Conservation (phyloP, 148 eudicot species). For the Nepenthes mirabilis region DNA sequence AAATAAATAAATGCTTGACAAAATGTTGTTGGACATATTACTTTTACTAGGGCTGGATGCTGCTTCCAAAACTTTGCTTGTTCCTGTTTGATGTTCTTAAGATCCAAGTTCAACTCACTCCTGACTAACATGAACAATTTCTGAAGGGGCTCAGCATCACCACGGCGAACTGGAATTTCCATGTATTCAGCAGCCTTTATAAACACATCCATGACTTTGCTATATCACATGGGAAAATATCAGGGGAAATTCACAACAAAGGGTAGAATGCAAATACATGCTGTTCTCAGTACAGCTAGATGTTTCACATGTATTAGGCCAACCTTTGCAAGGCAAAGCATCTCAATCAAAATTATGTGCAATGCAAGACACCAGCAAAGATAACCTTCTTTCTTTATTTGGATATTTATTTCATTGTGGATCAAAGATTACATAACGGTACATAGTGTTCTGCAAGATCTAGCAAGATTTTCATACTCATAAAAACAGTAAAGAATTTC, state of each 20-base stretch:
- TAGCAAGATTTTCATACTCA: neutral
- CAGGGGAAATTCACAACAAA: neutral
- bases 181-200: slow-evolving; percentile 18
- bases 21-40: neutral
- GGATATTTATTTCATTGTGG: no score
- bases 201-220: slow-evolving; percentile 16
- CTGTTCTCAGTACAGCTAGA: neutral
- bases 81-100: slow-evolving; percentile 12
- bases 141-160: slow-evolving; percentile 14
- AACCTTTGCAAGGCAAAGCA: neutral
- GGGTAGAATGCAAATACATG: neutral
- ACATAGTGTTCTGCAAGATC: no score
- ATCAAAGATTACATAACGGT: no score
- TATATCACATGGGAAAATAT: slow-evolving; percentile 4
- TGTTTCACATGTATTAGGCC: neutral
- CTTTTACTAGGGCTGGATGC: slow-evolving; percentile 18
- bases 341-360: no score
- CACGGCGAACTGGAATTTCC: slow-evolving; percentile 13
- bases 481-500: neutral
- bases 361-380: no score
- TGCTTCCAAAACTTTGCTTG: slow-evolving; percentile 21
- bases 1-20: neutral
- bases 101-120: slow-evolving; percentile 20
- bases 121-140: slow-evolving; percentile 10
- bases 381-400: no score